Percentiles rank a stretch among this genome's conserved stretches.
These are phyloP conservation scores for Tetramitus jugosus DNA, from an alignment of 208 protist genomes.

Conservation along the genomic window DNA sequence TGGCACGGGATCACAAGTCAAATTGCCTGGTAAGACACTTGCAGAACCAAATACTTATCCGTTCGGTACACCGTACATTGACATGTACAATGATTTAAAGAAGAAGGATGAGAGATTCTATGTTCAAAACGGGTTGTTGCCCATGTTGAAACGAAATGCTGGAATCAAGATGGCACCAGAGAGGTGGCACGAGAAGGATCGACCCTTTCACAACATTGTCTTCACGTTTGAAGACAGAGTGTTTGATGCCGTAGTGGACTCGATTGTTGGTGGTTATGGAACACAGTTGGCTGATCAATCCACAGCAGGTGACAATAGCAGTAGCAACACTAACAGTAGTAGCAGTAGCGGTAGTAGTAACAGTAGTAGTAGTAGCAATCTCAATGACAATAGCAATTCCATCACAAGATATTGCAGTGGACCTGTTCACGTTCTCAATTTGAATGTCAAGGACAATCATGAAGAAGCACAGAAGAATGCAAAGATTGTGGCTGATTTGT, in stretches of 20 bases:
- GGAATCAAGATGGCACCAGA: slow-evolving; percentile 42
- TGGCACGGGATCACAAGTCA: slow-evolving; percentile 42
- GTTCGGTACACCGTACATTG: slow-evolving; percentile 44
- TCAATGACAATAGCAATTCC: background rate
- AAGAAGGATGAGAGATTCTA: slow-evolving; percentile 37
- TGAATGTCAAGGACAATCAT: slow-evolving; percentile 6
- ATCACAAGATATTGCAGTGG: background rate
- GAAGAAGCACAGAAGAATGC: slow-evolving; percentile 19
- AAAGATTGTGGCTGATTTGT: background rate
- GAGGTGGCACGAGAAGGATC: slow-evolving; percentile 32
- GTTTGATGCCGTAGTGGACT: slow-evolving; percentile 38
- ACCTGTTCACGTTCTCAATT: background rate
- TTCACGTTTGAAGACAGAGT: slow-evolving; percentile 45
- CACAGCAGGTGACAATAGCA: background rate
- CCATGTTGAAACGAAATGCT: slow-evolving; percentile 44
- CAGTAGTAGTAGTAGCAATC: background rate
- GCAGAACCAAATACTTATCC: slow-evolving; percentile 40
- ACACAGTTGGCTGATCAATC: background rate
- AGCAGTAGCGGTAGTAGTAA: background rate
- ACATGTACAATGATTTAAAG: slow-evolving; percentile 40
- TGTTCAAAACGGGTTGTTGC: slow-evolving; percentile 36
- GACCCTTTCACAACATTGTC: slow-evolving; percentile 40
- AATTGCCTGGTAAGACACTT: slow-evolving; percentile 37
- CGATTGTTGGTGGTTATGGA: slow-evolving; percentile 14
- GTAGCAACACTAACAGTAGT: too few species aligned